A percentile compares a stretch with the other conserved stretches of the same genome.
These are phyloP conservation scores for Lasiodiplodia citricola DNA, from an alignment of 2,329 filamentous ascomycete genomes.

Conservation along the genomic window DNA sequence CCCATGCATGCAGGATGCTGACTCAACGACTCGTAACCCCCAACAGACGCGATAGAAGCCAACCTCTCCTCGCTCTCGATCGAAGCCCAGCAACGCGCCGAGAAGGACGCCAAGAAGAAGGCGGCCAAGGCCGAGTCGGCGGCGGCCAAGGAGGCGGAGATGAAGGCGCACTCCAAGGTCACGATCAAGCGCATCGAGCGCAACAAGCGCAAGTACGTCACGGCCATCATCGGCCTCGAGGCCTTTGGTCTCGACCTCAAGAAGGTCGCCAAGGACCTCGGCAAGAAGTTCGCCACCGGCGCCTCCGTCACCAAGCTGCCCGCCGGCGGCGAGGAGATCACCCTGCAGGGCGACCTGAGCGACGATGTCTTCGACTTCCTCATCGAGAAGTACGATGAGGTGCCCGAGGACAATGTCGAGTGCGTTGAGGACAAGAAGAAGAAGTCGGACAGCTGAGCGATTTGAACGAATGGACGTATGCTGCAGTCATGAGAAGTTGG, in stretches of 20 bases:
- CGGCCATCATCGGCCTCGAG: slow-evolving; percentile 87
- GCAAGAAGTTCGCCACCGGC: slow-evolving; percentile 98
- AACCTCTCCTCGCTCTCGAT: slow-evolving; percentile 85
- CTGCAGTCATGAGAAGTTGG: background rate
- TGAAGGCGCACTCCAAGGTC: slow-evolving; percentile 80
- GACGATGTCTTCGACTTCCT: slow-evolving; percentile 94
- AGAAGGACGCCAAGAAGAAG: slow-evolving; percentile 97
- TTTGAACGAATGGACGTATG: background rate
- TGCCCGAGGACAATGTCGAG: slow-evolving; percentile 91
- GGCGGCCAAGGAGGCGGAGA: slow-evolving; percentile 81
- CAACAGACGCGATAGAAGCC: slow-evolving; percentile 70
- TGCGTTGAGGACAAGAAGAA: slow-evolving; percentile 27
- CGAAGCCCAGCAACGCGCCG: slow-evolving; percentile 90
- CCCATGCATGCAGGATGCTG: slow-evolving; percentile 1
- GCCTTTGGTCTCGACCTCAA: slow-evolving; percentile 91
- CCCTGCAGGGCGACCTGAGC: slow-evolving; percentile 95
- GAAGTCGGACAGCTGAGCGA: slow-evolving; percentile 13
- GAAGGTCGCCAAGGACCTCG: slow-evolving; percentile 94
- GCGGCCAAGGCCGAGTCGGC: slow-evolving; percentile 89
- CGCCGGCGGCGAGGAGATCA: slow-evolving; percentile 90
- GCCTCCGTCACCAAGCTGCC: slow-evolving; percentile 88
- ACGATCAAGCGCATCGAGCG: slow-evolving; percentile 96
- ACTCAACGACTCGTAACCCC: background rate
- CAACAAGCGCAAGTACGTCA: slow-evolving; percentile 97
- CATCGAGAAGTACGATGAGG: slow-evolving; percentile 83